Evolutionary conservation across 768 basidiomycete species (phyloP), one percentile per base, ranked within the genome.

Genomic region (Boletus subcaerulescens): DNA sequence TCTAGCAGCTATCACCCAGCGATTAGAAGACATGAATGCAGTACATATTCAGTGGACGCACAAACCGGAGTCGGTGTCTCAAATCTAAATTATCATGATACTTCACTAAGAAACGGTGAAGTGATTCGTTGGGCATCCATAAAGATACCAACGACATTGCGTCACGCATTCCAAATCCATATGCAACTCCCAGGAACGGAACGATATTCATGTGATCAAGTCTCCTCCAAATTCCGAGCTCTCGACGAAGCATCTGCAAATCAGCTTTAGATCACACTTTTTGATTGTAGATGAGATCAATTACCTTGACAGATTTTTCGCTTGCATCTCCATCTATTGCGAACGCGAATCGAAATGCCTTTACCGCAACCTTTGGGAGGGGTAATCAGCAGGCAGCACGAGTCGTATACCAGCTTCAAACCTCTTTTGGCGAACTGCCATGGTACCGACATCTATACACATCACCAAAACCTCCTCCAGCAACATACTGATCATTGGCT

Each of bases 101-200:
- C 10, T 41, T 56, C 1, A 12, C 26, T 10, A 71, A 39, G 35
- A 71, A 69, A 5, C n/a, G 40, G 4, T 52, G 61, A 15, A 71
- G 55, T 2, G 60, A 59, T 17, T 60, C 67, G 22, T 65, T 67
- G 2, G 63, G 62, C 55, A 68, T 58, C 70, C 70, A 71, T 5
- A 60, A 61, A 4, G 65, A 70, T 12, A 71, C 67, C 58, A 72
- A 52, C 2, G 66, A 69, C 31, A 53, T 51, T 17, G 60, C 13
- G 10, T 29, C 60, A 7, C 14, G 50, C 41, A 58, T 62, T 17
- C 69, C 69, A 53, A 70, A 72, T 3, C 63, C 66, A 36, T 36
- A 15, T 36, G 35, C 35, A 36, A 36, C 15, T 12, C 35, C 35
- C 35, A 36, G 15, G 35, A 36, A 36, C 1, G 35, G 35, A 36